Base-by-base conservation (phyloP, 2,329 filamentous ascomycete species). In the Cylindrodendrum hubeiense region DNA sequence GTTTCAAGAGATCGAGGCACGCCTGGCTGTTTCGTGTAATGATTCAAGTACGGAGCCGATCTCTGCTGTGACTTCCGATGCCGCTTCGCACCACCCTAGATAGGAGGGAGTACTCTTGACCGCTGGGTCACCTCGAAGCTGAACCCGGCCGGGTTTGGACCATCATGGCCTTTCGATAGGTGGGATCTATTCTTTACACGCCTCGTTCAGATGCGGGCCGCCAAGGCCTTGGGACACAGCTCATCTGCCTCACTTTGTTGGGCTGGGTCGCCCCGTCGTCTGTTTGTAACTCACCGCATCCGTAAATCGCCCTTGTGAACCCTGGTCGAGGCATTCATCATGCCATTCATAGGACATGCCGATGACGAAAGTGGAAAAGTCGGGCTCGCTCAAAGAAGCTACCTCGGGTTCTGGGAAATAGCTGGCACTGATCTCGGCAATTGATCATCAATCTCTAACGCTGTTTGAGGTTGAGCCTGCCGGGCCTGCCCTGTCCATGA, bases 401-500 rank as follows among this genome's bases (percentile, higher is more conserved):
- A 28, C 44, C 44, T 53, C 60, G 12, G 41, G 5, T 54, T 44
- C 46, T n/a, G 39, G 22, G 33, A 56, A 63, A 52, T 19, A 34
- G 53, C 49, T 53, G 50, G n/a, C n/a, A 19, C 52, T 54, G 54
- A 64, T 60, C 46, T 60, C 55, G 66, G 60, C 49, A 64, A 54
- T 68, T 66, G 66, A 57, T 41, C 53, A 47, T 60, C 22, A 37
- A 52, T 66, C 66, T 43, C 60, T 53, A 22, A 39, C 51, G 50
- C 34, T 24, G 28, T 63, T 54, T 57, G 57, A 57, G 21, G 34
- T 50, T 44, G 54, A 49, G 21, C 61, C 64, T 37, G 39, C 65
- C 41, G 46, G 63, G 67, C 64, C 55, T 58, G 63, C 65, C 61
- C 46, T 69, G 66, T 50, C 33, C 39, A n/a, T n/a, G 47, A 46